phyloP scores from a whole-genome alignment of 2,329 filamentous ascomycete species.

The Fonsecaea pugnacius region DNA sequence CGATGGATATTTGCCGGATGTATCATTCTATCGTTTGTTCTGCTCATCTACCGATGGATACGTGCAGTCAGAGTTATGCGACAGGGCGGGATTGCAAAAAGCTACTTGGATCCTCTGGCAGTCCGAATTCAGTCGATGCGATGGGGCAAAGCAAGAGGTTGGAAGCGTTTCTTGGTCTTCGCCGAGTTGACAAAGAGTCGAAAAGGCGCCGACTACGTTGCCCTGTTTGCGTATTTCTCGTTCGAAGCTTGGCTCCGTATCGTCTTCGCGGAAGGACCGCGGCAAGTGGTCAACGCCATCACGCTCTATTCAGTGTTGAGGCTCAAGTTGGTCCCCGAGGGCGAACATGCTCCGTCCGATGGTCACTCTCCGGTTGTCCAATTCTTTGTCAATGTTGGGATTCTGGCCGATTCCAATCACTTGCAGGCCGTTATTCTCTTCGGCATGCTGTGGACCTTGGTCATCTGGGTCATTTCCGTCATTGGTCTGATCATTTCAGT shows the following conservation, averaged over 20 bases:
- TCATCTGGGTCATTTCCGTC: conserved; percentile 85
- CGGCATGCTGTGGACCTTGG: conserved; percentile 87
- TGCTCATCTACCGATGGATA: conserved; percentile 78
- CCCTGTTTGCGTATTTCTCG: conserved; percentile 87
- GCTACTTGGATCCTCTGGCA: conserved; percentile 86
- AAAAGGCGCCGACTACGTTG: conserved; percentile 87
- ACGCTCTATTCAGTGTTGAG: conserved; percentile 85
- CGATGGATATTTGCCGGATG: conserved; percentile 96
- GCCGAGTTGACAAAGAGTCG: conserved; percentile 87
- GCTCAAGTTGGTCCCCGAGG: conserved; percentile 69
- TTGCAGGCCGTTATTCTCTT: conserved; percentile 81
- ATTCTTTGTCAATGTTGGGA: conserved; percentile 81
- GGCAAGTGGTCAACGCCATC: conserved; percentile 86
- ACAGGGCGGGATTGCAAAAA: conserved; percentile 84
- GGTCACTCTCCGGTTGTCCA: conserved; percentile 69
- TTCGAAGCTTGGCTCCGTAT: conserved; percentile 85
- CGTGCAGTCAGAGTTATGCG: conserved; percentile 79
- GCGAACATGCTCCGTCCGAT: conserved; percentile 56
- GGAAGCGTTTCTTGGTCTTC: conserved; percentile 89
- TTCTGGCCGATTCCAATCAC: conserved; percentile 72
- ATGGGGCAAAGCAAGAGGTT: conserved; percentile 75
- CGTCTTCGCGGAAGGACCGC: conserved; percentile 86
- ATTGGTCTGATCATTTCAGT: conserved; percentile 73
- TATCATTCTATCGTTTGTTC: conserved; percentile 86
- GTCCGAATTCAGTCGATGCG: conserved; percentile 82